Evolutionary conservation across 371 early-diverging fungal species (phyloP), one percentile per base, ranked within the genome.

Genomic region (Nematocida sp.): DNA sequence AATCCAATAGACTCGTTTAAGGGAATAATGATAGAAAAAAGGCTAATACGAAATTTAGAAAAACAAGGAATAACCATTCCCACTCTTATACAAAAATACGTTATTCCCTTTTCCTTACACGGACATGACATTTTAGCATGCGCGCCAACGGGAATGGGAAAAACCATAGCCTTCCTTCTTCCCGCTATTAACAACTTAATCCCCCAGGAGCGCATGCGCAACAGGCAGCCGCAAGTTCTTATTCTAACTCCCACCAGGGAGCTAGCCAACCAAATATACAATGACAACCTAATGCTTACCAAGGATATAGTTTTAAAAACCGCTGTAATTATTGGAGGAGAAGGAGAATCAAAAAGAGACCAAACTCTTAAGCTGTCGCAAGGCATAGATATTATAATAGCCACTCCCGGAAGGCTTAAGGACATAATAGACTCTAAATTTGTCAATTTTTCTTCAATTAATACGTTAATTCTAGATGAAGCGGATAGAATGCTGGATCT

Each of bases 121-220:
- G 95, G 95, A 1, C 88, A 94, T 1, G 94, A 96, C 83, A 90
- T 97, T 5, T 92, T 99, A 81, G 93, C 93, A 26, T 92, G 96
- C 30, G 97, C 99, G n/a, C 95, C 94, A 78, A 99, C 99, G 0
- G 99, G 99, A 4, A 90, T 90, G 56, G 97, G 96, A 45, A 90
- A 90, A 77, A 89, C 90, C 4, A 86, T 88, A 35, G 87, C 88
- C 1, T 90, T 87, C 80, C 88, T 48, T 86, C 86, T 64, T 83
- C 88, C 51, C 86, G 87, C 59, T 87, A 68, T 83, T 35, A 69
- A 75, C 39, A 20, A 16, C 13, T 36, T 63, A 4, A 2, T 36
- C 16, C 16, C 28, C 18, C 48, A 28, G 13, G n/a, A 4, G 36
- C 9, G 23, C 4, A 38, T 13, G 25, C 33, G 38, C 5, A 25